Base-by-base conservation (phyloP, 2,329 filamentous ascomycete species). In the Chaetomium strumarium region DNA sequence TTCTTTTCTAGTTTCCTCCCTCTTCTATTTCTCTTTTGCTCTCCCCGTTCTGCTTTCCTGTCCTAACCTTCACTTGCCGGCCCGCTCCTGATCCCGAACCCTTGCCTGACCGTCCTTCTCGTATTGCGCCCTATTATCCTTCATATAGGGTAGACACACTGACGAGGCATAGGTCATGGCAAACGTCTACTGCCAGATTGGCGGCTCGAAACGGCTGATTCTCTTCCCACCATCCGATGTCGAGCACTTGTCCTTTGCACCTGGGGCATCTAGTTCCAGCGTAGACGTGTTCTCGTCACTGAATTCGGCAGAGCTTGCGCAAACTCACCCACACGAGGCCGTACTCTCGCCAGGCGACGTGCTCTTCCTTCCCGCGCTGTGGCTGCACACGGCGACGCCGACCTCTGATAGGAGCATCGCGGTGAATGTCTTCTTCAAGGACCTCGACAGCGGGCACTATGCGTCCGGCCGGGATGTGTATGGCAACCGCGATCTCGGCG, bases 381-480 rank as follows among this genome's bases (percentile, higher is more conserved):
- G 91, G 90, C 76, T 88, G 12, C 91, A 96, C 67, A 85, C 89
- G 0, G 85, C 84, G 1, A 75, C 78, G 0, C 83, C 85, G 1
- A 74, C 68, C 1, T 70, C 77, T 8, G 66, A 72, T 41, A 67
- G 81, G 55, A 90, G 88, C 60, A 75, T 95, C 8, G 88, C 88
- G 1, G 84, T 96, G n/a, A 96, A 96, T 65, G 79, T 92, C 29
- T 96, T 96, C 72, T 96, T 95, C 71, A 81, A 83, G 40, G 85
- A 84, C 56, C 72, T 93, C 10, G 72, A 82, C 3, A 72, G 66
- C 3, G 82, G 79, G 1, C 93, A 93, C 66, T 83, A 63, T 42
- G 59, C 88, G 1, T 67, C 77, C 1, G 90, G 90, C 1, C 79
- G 84, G 58, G 90, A 96, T 66, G 85, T 95, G 0, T 96, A 96